Percentiles rank a stretch among this genome's conserved stretches.
Evolutionary conservation across 2,329 filamentous ascomycete genomes (phyloP).

Genomic region (Claviceps sp.): DNA sequence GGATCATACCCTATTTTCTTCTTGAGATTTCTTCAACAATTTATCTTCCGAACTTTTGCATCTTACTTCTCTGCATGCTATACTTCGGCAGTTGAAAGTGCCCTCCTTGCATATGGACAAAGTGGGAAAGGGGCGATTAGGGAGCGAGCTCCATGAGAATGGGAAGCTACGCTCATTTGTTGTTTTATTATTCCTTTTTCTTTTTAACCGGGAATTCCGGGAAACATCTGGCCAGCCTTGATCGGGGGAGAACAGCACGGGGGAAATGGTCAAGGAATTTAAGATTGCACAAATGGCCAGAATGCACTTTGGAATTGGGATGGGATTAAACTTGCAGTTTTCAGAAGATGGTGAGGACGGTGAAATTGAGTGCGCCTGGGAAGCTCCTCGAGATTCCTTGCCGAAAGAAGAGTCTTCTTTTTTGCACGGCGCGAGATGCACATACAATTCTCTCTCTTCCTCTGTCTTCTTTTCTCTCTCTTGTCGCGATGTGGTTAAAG

Average conservation of each 20-base stretch:
- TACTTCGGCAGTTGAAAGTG: constrained; percentile 8
- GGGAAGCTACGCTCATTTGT: not conserved
- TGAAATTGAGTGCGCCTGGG: not conserved
- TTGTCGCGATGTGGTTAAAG: constrained; percentile 7
- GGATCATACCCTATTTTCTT: constrained; percentile 23
- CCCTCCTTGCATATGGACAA: constrained; percentile 8
- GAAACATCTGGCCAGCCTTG: constrained; percentile 16
- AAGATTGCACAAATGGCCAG: constrained; percentile 20
- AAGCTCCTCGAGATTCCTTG: not conserved
- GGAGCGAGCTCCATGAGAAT: not conserved
- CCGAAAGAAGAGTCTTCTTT: not conserved
- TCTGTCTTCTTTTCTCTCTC: not conserved
- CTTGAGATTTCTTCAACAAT: constrained; percentile 11
- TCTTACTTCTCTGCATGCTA: constrained; percentile 14
- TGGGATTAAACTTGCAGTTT: not conserved
- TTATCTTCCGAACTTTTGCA: constrained; percentile 8
- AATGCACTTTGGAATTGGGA: not conserved
- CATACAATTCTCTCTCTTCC: not conserved
- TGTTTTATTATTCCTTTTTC: not conserved
- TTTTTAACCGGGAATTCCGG: constrained; percentile 14
- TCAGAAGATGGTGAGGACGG: not conserved
- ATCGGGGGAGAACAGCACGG: not conserved
- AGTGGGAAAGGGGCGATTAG: constrained; percentile 7
- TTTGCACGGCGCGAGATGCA: not conserved
- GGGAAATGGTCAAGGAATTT: constrained; percentile 12